These are phyloP conservation scores for Botrytis pseudocinerea DNA, from an alignment of 2,329 filamentous ascomycete genomes.

Conservation along the genomic window DNA sequence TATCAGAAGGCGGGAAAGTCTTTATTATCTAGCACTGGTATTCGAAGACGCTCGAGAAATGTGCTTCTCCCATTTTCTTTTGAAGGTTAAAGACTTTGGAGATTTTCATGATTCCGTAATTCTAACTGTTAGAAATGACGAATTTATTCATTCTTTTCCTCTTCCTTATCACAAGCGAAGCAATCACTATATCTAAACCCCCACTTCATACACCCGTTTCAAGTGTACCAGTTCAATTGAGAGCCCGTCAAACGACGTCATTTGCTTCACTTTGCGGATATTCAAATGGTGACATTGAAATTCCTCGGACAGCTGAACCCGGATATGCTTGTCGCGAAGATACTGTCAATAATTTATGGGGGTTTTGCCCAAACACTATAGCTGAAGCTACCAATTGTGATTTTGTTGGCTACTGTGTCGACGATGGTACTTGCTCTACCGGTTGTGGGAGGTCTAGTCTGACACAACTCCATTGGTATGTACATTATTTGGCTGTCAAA, in stretches of 20 bases:
- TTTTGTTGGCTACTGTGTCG: constrained; percentile 4
- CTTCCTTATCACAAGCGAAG: background rate
- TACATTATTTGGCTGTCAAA: background rate
- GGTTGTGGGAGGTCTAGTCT: background rate
- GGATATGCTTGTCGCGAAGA: constrained; percentile 4
- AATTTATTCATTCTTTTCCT: background rate
- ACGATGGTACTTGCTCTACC: background rate
- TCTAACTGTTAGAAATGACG: background rate
- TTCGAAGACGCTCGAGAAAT: background rate
- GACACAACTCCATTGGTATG: background rate
- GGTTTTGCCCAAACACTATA: background rate
- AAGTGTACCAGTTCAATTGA: background rate
- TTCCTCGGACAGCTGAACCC: background rate
- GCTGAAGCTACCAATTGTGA: background rate
- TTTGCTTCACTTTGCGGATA: background rate
- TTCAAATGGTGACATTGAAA: background rate
- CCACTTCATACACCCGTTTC: background rate
- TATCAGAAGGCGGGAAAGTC: background rate
- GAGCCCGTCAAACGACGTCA: background rate
- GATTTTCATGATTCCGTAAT: background rate
- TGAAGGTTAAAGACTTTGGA: background rate
- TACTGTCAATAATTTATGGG: constrained; percentile 4
- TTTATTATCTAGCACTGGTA: background rate
- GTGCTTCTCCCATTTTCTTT: background rate
- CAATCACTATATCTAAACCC: background rate